phyloP scores from a whole-genome alignment of 768 basidiomycete species.

The Kondoa malvinella region DNA sequence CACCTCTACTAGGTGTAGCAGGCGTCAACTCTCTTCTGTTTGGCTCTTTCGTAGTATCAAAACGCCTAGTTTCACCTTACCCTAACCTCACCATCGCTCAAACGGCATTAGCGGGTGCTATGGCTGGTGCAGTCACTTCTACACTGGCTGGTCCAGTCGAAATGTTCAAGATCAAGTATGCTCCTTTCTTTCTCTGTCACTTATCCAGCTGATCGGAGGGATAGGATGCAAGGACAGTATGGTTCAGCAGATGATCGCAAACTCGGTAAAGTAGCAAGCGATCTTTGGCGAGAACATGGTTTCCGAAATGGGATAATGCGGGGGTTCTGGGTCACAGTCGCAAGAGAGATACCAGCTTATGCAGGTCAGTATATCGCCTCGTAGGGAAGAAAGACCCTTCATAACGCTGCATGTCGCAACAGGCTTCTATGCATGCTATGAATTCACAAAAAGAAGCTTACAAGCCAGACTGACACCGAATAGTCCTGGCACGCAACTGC shows the following conservation, averaged over 20 bases:
- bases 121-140: conserved; percentile 83
- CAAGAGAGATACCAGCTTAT: conserved; percentile 88
- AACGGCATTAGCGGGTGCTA: conserved; percentile 66
- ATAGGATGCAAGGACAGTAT: conserved; percentile 40
- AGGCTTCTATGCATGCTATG: conserved; percentile 48
- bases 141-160: conserved; percentile 83
- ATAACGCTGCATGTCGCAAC: neutral
- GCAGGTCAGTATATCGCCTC: conserved; percentile 48
- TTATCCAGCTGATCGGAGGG: neutral
- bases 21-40: conserved; percentile 93
- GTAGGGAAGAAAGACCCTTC: too few relatives aligned
- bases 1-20: conserved; percentile 77
- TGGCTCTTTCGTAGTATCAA: conserved; percentile 66
- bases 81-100: conserved; percentile 62
- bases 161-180: conserved; percentile 95
- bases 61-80: conserved; percentile 72
- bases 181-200: conserved; percentile 40
- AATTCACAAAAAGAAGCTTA: conserved; percentile 67
- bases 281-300: conserved; percentile 78
- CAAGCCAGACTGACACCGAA: conserved; percentile 29
- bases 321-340: conserved; percentile 92
- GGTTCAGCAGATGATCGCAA: conserved; percentile 62
- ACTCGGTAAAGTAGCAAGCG: conserved; percentile 50
- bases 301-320: conserved; percentile 80
- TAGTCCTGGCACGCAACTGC: conserved; percentile 38